Evolutionary conservation across 306 rosid genomes (phyloP), one percentile per base, ranked within the genome.

Genomic region (Parietaria judaica): DNA sequence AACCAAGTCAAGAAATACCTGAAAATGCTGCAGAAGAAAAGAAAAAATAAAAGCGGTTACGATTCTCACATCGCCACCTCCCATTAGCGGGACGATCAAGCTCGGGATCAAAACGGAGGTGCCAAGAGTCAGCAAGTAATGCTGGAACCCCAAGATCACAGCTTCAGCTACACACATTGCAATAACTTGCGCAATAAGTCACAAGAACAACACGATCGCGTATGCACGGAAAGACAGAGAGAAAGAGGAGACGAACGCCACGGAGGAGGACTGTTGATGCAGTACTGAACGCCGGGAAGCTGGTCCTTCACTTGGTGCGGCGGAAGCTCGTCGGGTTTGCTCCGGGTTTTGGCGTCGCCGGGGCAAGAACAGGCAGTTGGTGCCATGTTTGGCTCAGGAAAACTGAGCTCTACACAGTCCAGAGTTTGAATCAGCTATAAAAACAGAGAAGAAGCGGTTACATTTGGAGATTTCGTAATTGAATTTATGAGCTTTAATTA

Each of bases 181-280:
- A 49, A 49, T n/a, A 9, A 41, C 45, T 41, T 41, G 45, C 45
- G 3, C 45, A 41, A 41, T 41, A 41, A 41, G 54, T 38, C 14
- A 66, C n/a, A 52, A 36, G 61, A 3, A 55, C 6, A 51, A 31
- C 39, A 4, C 56, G 45, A 41, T 41, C 3, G 7, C 1, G 45
- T 41, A 41, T 41, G 45, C n/a, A n/a, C n/a, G 47, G 1, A 0
- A 8, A 47, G 13, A 13, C 1, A 15, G 39, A 53, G 3, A 11
- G 8, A 41, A 11, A 13, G 4, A 2, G 9, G 39, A 53, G 31
- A 70, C 85, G 17, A 7, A 84, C 92, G 64, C 94, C 96, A 88
- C 37, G 96, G 94, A 56, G 89, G 96, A 70, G 96, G 94, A 70
- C 89, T 82, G 68, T 78, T 88, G 11, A 88, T 70, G 70, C 96